These are phyloP conservation scores for Quercus mongolica DNA, from an alignment of 306 rosid species.

Conservation along the genomic window DNA sequence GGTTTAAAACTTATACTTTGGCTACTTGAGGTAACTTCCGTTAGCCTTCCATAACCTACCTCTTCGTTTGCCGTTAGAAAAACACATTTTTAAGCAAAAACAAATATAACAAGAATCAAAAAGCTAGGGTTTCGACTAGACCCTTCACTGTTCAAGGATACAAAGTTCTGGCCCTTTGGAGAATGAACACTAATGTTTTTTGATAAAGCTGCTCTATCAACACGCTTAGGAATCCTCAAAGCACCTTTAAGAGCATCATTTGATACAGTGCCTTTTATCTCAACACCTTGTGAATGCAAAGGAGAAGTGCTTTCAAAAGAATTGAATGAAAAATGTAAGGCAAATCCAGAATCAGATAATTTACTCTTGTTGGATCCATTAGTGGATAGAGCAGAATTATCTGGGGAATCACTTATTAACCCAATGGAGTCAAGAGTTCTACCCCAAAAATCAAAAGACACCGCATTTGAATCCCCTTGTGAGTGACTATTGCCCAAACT, in stretches of 20 bases:
- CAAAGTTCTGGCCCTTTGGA: constrained; percentile 25
- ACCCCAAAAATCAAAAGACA: constrained; percentile 71
- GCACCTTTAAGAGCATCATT: constrained; percentile 27
- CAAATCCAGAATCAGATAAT: constrained; percentile 38
- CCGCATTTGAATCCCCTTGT: constrained; percentile 25
- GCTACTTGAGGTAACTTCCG: no score
- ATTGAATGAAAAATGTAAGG: constrained; percentile 35
- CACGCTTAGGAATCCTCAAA: constrained; percentile 18
- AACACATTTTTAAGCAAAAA: no score
- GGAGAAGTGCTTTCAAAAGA: constrained; percentile 24
- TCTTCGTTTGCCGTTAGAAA: no score
- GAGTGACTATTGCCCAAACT: constrained; percentile 9
- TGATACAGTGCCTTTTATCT: constrained; percentile 21
- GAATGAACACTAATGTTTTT: constrained; percentile 23
- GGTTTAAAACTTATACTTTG: no score
- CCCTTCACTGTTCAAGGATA: constrained; percentile 26
- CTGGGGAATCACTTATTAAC: constrained; percentile 18
- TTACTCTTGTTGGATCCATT: constrained; percentile 20
- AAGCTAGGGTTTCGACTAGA: constrained; percentile 2
- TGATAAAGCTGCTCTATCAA: constrained; percentile 26
- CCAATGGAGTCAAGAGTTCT: constrained; percentile 37
- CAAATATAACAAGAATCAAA: no score
- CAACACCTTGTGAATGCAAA: constrained; percentile 31
- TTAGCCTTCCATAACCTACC: no score
- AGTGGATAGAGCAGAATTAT: constrained; percentile 22